Conservation (phyloP, 2,329 filamentous ascomycete genomes). For the Aspergillus sp. region DNA sequence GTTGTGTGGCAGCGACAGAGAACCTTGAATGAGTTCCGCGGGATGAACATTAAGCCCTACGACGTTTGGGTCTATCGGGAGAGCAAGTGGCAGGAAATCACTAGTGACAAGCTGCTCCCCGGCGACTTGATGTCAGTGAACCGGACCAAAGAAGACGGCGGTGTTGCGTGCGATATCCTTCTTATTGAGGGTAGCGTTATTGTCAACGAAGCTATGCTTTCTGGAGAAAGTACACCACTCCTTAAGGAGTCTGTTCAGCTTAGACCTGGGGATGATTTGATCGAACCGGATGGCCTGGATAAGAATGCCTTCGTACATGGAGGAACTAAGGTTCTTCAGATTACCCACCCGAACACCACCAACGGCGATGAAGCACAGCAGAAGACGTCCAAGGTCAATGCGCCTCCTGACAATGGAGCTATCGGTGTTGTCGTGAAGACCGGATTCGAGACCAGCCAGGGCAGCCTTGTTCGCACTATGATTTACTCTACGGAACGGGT, state of each 20-base stretch:
- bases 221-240: constrained; percentile 93
- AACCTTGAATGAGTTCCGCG: constrained; percentile 92
- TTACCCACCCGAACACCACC: constrained; percentile 78
- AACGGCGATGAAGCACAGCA: constrained; percentile 67
- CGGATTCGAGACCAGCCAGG: constrained; percentile 97
- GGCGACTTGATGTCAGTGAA: constrained; percentile 91
- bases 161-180: constrained; percentile 96
- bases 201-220: constrained; percentile 99
- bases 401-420: constrained; percentile 90
- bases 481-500: constrained; percentile 99
- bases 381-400: constrained; percentile 71
- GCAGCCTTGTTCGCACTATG: constrained; percentile 96
- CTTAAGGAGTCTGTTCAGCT: constrained; percentile 95
- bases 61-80: constrained; percentile 87
- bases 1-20: constrained; percentile 98
- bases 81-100: constrained; percentile 82
- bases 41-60: constrained; percentile 99
- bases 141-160: constrained; percentile 93
- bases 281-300: constrained; percentile 89
- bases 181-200: constrained; percentile 93
- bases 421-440: constrained; percentile 95
- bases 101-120: constrained; percentile 87
- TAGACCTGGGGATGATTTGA: constrained; percentile 72
- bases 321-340: constrained; percentile 94
- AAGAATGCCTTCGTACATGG: constrained; percentile 97